Conservation (phyloP, 345 rosid species). For the Kernera saxatilis region DNA sequence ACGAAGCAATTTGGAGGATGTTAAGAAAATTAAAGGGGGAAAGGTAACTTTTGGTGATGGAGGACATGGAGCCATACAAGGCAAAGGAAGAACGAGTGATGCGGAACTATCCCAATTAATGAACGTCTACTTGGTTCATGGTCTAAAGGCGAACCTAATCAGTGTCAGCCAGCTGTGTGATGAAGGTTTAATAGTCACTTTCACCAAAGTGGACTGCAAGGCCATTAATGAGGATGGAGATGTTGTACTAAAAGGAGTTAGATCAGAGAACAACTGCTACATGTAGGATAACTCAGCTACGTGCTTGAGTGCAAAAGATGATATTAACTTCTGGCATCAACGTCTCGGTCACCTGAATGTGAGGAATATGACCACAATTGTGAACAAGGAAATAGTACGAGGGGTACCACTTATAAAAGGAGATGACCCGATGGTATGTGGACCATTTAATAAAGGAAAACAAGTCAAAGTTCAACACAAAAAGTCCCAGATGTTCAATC, state of each 20-base stretch:
- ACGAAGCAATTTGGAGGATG: no score
- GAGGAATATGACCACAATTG: not conserved
- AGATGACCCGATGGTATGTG: not conserved
- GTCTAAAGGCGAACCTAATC: not conserved
- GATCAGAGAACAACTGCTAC: not conserved
- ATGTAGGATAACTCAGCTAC: not conserved
- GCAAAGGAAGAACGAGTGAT: not conserved
- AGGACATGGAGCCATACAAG: not conserved
- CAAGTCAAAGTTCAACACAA: not conserved
- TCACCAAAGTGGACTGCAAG: not conserved
- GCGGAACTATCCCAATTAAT: no score
- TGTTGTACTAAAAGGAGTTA: fast-evolving
- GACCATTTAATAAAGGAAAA: not conserved
- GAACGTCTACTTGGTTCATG: not conserved
- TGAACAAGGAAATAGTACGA: not conserved
- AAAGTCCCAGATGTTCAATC: not conserved
- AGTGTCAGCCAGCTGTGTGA: not conserved
- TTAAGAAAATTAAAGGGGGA: not conserved
- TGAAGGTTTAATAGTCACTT: not conserved
- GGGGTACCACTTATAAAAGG: not conserved
- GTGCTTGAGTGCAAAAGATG: not conserved
- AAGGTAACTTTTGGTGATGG: not conserved
- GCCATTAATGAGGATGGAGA: fast-evolving
- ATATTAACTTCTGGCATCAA: not conserved
- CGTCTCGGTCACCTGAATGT: not conserved